Percentiles rank a stretch among this genome's conserved stretches.
phyloP scores from a whole-genome alignment of 805 yeast species.

The Cyberlindnera lachancei region DNA sequence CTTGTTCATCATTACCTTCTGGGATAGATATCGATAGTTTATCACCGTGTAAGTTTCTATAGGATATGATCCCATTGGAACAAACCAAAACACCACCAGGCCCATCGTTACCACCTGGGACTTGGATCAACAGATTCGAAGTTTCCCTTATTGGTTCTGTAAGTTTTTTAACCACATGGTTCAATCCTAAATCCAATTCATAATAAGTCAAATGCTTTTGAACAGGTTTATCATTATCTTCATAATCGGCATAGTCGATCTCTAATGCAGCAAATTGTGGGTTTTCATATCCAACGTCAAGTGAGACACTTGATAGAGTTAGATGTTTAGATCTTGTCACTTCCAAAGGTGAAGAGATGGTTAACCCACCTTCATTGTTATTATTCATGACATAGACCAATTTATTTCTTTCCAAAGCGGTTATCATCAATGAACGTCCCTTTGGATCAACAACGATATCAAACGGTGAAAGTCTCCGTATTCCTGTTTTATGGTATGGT shows the following conservation, averaged over 20 bases:
- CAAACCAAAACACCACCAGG: slow-evolving; percentile 66
- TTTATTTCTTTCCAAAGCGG: slow-evolving; percentile 69
- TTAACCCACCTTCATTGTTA: slow-evolving; percentile 40
- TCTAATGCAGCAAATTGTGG: slow-evolving; percentile 84
- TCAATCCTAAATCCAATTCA: slow-evolving; percentile 80
- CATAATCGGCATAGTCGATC: slow-evolving; percentile 37
- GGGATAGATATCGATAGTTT: slow-evolving; percentile 50
- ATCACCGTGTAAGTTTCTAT: slow-evolving; percentile 35
- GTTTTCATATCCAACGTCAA: slow-evolving; percentile 75
- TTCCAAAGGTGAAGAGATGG: slow-evolving; percentile 69
- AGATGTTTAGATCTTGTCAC: slow-evolving; percentile 43
- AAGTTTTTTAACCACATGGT: slow-evolving; percentile 55
- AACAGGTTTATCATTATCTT: slow-evolving; percentile 13
- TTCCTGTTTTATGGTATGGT: slow-evolving; percentile 67
- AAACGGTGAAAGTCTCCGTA: slow-evolving; percentile 72
- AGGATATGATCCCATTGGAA: slow-evolving; percentile 45
- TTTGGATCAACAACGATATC: slow-evolving; percentile 63
- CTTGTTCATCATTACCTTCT: slow-evolving; percentile 24
- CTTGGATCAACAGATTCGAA: slow-evolving; percentile 48
- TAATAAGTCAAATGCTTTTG: slow-evolving; percentile 51
- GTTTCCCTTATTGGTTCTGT: slow-evolving; percentile 30
- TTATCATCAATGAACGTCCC: slow-evolving; percentile 60
- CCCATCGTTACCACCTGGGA: slow-evolving; percentile 70
- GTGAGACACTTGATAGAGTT: slow-evolving; percentile 45
- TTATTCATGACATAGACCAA: slow-evolving; percentile 58